Conservation (phyloP, 2,329 filamentous ascomycete genomes). For the Pleoardoris graminearum region DNA sequence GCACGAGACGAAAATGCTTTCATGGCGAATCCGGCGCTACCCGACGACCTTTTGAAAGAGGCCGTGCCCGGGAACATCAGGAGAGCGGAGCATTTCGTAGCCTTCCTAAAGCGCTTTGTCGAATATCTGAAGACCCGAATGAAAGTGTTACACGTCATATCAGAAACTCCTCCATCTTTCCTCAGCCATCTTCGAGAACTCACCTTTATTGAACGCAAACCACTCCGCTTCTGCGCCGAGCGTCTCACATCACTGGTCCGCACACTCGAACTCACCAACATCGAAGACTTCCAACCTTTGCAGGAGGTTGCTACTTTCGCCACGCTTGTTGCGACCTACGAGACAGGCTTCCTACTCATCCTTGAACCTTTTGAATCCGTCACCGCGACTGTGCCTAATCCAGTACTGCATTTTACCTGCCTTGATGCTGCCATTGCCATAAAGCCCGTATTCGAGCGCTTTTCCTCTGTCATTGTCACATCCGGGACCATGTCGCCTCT, state of each 20-base stretch:
- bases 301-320: conserved; percentile 98
- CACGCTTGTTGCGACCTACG: conserved; percentile 93
- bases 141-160: conserved; percentile 97
- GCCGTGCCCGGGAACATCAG: conserved; percentile 96
- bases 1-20: conserved; percentile 92
- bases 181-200: conserved; percentile 90
- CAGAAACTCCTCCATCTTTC: conserved; percentile 94
- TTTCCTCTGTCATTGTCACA: conserved; percentile 97
- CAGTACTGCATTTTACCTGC: conserved; percentile 95
- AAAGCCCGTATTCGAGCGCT: conserved; percentile 94
- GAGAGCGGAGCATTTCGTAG: conserved; percentile 91
- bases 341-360: conserved; percentile 93
- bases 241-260: conserved; percentile 90
- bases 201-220: conserved; percentile 97
- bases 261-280: conserved; percentile 93
- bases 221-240: conserved; percentile 91
- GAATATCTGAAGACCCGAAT: conserved; percentile 97
- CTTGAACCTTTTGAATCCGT: conserved; percentile 97
- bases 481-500: conserved; percentile 95
- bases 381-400: conserved; percentile 92
- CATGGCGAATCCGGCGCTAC: conserved; percentile 93
- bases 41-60: conserved; percentile 92
- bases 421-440: conserved; percentile 97
- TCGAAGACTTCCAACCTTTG: conserved; percentile 94
- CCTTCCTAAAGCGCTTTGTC: conserved; percentile 94